phyloP scores from a whole-genome alignment of 73 alveolate species.

The Paramecium primaurelia region DNA sequence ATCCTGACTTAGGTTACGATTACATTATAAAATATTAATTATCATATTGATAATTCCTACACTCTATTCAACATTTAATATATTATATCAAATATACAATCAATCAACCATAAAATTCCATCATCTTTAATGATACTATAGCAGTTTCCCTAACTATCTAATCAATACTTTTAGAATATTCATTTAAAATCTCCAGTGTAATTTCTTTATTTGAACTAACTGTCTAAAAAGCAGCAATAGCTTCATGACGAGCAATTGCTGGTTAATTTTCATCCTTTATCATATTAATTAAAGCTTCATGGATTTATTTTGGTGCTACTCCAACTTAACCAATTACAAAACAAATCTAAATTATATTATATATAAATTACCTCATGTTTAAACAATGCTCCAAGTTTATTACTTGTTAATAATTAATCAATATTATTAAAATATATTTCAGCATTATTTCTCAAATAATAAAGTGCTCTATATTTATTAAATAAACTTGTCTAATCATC shows the following conservation, averaged over 20 bases:
- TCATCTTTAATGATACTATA: neutral
- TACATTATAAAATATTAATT: neutral
- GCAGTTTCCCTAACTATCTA: conserved; percentile 1
- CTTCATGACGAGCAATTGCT: conserved; percentile 36
- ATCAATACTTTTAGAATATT: neutral
- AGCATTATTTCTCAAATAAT: conserved; percentile 23
- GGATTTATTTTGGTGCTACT: neutral
- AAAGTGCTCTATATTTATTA: conserved; percentile 35
- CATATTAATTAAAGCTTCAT: neutral
- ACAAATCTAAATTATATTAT: neutral
- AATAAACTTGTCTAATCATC: neutral
- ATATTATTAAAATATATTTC: neutral
- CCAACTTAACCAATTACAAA: conserved; percentile 15
- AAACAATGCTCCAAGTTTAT: conserved; percentile 7
- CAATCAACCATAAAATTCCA: neutral
- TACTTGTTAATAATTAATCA: neutral
- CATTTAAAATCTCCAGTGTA: neutral
- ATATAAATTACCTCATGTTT: conserved; percentile 15
- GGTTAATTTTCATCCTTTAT: neutral
- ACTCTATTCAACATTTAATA: neutral
- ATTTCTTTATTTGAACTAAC: neutral
- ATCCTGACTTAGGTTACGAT: neutral
- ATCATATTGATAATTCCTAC: neutral
- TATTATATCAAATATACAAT: neutral
- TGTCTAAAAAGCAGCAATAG: conserved; percentile 21